These are phyloP conservation scores for Calycina marina DNA, from an alignment of 2,329 filamentous ascomycete species.

Conservation along the genomic window DNA sequence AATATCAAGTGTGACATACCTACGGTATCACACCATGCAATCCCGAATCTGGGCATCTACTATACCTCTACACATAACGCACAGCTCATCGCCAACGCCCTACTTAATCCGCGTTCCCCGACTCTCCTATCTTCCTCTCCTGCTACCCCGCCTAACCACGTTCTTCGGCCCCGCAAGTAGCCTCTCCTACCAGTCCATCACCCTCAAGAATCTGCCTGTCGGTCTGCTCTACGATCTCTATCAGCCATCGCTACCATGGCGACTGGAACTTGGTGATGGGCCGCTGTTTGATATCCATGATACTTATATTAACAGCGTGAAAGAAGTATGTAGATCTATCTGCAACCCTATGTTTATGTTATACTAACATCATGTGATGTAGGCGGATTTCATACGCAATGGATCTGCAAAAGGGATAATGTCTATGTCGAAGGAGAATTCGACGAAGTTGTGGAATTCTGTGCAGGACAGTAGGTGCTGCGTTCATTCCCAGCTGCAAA, in stretches of 20 bases:
- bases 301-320: conserved; percentile 54
- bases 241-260: conserved; percentile 39
- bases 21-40: conserved; percentile 18
- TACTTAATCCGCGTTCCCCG: conserved; percentile 43
- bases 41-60: conserved; percentile 21
- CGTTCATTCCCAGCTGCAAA: background rate
- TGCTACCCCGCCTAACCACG: conserved; percentile 44
- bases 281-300: conserved; percentile 40
- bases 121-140: conserved; percentile 53
- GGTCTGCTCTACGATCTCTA: conserved; percentile 58
- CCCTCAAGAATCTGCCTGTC: conserved; percentile 55
- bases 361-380: background rate
- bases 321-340: conserved; percentile 32
- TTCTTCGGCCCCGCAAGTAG: conserved; percentile 46
- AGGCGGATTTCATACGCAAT: conserved; percentile 48
- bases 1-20: conserved; percentile 1
- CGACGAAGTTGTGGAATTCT: conserved; percentile 48
- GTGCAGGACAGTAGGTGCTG: conserved; percentile 42
- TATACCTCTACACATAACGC: conserved; percentile 22
- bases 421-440: conserved; percentile 54
- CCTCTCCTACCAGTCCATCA: conserved; percentile 52
- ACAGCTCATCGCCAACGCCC: conserved; percentile 18
- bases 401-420: conserved; percentile 59
- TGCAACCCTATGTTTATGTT: too few species aligned
- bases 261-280: conserved; percentile 41